Conservation (phyloP, 768 basidiomycete genomes). For the Tulasnella sp. region DNA sequence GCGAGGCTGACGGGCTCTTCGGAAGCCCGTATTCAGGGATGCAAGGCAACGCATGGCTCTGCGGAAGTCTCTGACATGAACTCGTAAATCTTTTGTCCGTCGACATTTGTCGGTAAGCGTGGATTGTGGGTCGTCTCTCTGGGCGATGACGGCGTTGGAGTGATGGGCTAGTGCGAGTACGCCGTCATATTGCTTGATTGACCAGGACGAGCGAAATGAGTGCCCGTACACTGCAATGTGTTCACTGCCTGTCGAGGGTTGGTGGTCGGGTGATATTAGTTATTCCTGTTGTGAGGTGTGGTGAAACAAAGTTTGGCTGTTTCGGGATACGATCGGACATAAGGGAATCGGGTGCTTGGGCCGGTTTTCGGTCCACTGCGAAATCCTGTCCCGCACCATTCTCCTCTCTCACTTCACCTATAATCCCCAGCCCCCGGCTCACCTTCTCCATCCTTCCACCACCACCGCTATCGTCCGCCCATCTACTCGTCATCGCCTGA, state of each 20-base stretch:
- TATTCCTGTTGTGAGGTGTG: neutral
- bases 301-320: neutral
- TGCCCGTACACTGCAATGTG: neutral
- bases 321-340: neutral
- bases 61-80: neutral
- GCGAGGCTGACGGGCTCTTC: neutral
- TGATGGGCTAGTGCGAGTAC: neutral
- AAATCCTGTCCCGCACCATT: neutral
- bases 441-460: neutral
- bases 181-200: neutral
- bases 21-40: neutral
- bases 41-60: neutral
- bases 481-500: neutral
- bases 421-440: neutral
- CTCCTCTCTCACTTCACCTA: neutral
- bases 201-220: neutral
- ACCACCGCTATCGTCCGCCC: neutral
- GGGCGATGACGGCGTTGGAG: neutral
- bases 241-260: neutral
- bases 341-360: neutral
- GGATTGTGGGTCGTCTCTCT: neutral
- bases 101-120: neutral
- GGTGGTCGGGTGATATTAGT: neutral
- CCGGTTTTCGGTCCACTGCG: slow-evolving; percentile 2
- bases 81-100: neutral